Evolutionary conservation across 768 basidiomycete genomes (phyloP), one percentile per base, ranked within the genome.

Genomic region (Dictyophora rubrovolvata): DNA sequence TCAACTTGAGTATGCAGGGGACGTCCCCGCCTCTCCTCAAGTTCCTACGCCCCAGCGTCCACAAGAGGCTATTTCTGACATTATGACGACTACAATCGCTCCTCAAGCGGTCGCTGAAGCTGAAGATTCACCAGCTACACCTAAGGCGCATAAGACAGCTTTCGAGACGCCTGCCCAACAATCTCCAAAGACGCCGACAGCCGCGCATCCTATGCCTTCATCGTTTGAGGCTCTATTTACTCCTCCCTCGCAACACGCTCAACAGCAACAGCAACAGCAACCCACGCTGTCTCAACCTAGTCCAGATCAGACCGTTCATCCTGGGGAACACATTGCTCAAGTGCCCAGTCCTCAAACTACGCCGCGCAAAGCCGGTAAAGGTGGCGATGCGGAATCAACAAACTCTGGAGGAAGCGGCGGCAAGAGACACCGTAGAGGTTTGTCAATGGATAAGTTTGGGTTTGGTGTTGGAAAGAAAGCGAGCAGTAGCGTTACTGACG

Each of bases 1-100:
- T 51, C 96, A 98, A 70, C 87, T 98, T 60, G 96, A 99, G 71
- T 98, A 97, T 65, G 88, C 87, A 59, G 85, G 85, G 1, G 66
- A 65, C 62, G 47, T 35, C 21, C 17, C 42, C 36, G 48, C 33
- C 8, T 55, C 62, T 35, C 62, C 61, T 21, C 28, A 36, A 49
- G 28, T 22, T n/a, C 20, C 37, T 36, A 12, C 18, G 11, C n/a
- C 35, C 8, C n/a, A 21, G 54, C 35, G 37, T 49, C 16, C 28
- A 59, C 28, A 37, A 35, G 21, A 55, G 59, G n/a, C 35, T 23
- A 17, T 22, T 53, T 28, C 18, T 21, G 47, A 46, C 22, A 22
- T 23, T 33, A 46, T 7, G 28, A 7, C 50, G 22, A 16, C 9
- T 33, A 8, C 20, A 23, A 12, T 4, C 10, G 46, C 33, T 23